A percentile compares a stretch with the other conserved stretches of the same genome.
phyloP scores from a whole-genome alignment of 495 filamentous ascomycete species.

The Jackrogersella multiformis region DNA sequence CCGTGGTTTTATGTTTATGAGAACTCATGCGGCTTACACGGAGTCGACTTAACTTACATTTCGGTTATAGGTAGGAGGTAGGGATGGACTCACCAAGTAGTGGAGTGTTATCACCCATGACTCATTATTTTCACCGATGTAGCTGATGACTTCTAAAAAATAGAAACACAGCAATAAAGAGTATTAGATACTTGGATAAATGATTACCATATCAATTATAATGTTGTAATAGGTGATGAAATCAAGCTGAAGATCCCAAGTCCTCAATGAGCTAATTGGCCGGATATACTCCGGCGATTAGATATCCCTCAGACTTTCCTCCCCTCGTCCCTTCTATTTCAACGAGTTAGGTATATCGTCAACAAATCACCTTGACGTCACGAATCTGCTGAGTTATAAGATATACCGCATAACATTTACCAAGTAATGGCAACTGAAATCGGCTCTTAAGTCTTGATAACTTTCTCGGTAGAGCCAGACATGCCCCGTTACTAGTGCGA shows the following conservation, averaged over 20 bases:
- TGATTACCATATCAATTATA: not conserved
- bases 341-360: not conserved
- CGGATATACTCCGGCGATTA: constrained; percentile 30
- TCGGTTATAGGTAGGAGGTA: not conserved
- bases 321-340: too few species aligned
- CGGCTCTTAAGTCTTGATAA: too few species aligned
- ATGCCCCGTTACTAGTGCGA: not conserved
- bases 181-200: not conserved
- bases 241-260: constrained; percentile 2
- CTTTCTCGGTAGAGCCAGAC: not conserved
- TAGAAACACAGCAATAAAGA: not conserved
- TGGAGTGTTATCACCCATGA: constrained; percentile 24
- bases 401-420: too few species aligned
- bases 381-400: too few species aligned
- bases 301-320: too few species aligned
- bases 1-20: not conserved
- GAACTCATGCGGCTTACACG: constrained; percentile 6
- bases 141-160: not conserved
- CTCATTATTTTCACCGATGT: not conserved
- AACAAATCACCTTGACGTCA: too few species aligned
- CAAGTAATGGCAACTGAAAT: too few species aligned
- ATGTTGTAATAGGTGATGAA: not conserved
- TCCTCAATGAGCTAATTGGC: not conserved
- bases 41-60: constrained; percentile 17
- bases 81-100: constrained; percentile 29